phyloP scores from a whole-genome alignment of 1,284 basidiomycete species.

The Malassezia japonica region DNA sequence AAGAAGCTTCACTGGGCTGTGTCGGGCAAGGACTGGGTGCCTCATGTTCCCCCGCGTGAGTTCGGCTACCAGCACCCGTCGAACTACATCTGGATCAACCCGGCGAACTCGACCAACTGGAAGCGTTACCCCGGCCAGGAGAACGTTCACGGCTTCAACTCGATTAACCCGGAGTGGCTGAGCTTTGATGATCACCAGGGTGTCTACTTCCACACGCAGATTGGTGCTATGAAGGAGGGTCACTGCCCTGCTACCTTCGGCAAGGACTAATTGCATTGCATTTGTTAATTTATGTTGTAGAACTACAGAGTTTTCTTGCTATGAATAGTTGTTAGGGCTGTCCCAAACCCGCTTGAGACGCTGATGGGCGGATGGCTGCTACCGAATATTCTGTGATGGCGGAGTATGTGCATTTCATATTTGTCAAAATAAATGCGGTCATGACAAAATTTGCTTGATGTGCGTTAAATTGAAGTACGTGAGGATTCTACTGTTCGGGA shows the following conservation, averaged over 20 bases:
- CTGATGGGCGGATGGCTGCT: no score
- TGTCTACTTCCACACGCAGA: constrained; percentile 36
- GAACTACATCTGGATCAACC: constrained; percentile 36
- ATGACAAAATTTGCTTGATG: no score
- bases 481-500: no score
- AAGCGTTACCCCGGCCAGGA: constrained; percentile 38
- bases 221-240: constrained; percentile 20
- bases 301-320: background rate
- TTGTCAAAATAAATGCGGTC: no score
- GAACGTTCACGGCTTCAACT: constrained; percentile 31
- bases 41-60: constrained; percentile 22
- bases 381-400: no score
- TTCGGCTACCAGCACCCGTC: constrained; percentile 27
- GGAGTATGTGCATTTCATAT: no score
- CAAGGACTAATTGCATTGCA: constrained; percentile 1
- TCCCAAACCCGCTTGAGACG: no score
- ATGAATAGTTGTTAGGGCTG: no score
- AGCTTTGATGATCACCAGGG: constrained; percentile 30
- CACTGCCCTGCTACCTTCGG: constrained; percentile 24
- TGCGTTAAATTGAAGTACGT: no score
- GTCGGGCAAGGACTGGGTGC: constrained; percentile 29
- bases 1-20: constrained; percentile 26
- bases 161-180: constrained; percentile 12
- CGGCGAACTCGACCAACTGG: constrained; percentile 23
- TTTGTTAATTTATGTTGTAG: background rate